These are phyloP conservation scores for Acacia crassicarpa DNA, from an alignment of 306 rosid genomes.

Conservation along the genomic window DNA sequence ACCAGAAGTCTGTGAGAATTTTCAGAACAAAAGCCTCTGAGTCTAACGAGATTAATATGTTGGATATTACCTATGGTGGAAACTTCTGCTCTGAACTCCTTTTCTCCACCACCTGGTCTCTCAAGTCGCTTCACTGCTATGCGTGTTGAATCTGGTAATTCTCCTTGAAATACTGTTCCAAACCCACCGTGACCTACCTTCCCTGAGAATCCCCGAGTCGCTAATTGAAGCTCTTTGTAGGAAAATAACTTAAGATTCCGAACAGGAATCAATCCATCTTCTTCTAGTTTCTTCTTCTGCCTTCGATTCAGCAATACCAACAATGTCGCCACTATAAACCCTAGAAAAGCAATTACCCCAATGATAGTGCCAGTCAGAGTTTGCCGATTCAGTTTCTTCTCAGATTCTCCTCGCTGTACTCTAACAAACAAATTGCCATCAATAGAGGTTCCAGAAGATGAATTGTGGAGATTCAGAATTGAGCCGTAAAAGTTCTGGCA, in stretches of 20 bases:
- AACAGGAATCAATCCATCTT: constrained; percentile 41
- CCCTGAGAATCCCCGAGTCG: constrained; percentile 67
- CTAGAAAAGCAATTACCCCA: constrained; percentile 49
- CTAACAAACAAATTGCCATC: constrained; percentile 41
- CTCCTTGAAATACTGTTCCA: constrained; percentile 82
- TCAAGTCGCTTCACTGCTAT: constrained; percentile 86
- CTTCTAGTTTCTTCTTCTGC: constrained; percentile 36
- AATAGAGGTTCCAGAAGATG: constrained; percentile 15
- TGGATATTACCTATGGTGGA: constrained; percentile 84
- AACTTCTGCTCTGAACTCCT: constrained; percentile 85
- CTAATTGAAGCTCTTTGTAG: constrained; percentile 71
- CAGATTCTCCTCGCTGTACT: constrained; percentile 30
- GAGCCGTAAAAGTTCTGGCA: constrained; percentile 54
- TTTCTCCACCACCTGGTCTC: constrained; percentile 88
- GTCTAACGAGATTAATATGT: constrained; percentile 80
- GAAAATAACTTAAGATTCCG: constrained; percentile 65
- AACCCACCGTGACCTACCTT: constrained; percentile 89
- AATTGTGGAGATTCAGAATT: constrained; percentile 54
- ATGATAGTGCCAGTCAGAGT: constrained; percentile 42
- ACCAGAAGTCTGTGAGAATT: constrained; percentile 75
- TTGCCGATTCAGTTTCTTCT: constrained; percentile 27
- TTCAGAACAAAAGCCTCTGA: constrained; percentile 87
- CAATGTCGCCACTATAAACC: constrained; percentile 32
- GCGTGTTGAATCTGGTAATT: constrained; percentile 49
- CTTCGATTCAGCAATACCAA: constrained; percentile 44